Conservation (phyloP, 192 early-diverging fungal genomes). For the Coemansia sp. region DNA sequence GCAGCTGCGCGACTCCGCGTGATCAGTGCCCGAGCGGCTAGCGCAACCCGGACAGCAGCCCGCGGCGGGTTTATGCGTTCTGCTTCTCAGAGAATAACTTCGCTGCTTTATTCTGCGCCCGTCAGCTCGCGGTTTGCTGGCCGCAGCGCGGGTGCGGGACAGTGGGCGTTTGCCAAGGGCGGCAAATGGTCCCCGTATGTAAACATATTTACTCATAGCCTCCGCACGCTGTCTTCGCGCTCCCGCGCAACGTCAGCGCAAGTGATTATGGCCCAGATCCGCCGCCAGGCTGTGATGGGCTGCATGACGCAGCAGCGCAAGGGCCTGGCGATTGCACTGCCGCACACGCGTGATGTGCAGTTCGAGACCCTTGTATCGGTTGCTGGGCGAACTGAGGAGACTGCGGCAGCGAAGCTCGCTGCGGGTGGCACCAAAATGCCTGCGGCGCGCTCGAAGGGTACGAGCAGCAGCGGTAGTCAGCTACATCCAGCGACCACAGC, state of each 20-base stretch:
- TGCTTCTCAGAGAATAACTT: slow-evolving; percentile 3
- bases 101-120: slow-evolving; percentile 6
- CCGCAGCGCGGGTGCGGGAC: background rate
- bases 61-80: slow-evolving; percentile 7
- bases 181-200: slow-evolving; percentile 42
- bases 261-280: slow-evolving; percentile 30
- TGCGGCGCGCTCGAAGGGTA: background rate
- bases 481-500: slow-evolving; percentile 12
- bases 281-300: slow-evolving; percentile 24
- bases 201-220: slow-evolving; percentile 9
- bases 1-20: slow-evolving; percentile 25
- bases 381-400: background rate
- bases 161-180: slow-evolving; percentile 34
- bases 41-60: slow-evolving; percentile 1
- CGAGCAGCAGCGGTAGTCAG: background rate
- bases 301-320: slow-evolving; percentile 32
- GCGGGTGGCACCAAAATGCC: background rate
- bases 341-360: background rate
- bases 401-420: background rate
- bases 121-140: slow-evolving; percentile 1
- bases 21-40: background rate
- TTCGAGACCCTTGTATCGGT: background rate
- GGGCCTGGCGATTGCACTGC: slow-evolving; percentile 20
- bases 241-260: slow-evolving; percentile 11
- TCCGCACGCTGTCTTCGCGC: slow-evolving; percentile 14